Conservation (phyloP, 345 rosid genomes). For the Mangifera indica region DNA sequence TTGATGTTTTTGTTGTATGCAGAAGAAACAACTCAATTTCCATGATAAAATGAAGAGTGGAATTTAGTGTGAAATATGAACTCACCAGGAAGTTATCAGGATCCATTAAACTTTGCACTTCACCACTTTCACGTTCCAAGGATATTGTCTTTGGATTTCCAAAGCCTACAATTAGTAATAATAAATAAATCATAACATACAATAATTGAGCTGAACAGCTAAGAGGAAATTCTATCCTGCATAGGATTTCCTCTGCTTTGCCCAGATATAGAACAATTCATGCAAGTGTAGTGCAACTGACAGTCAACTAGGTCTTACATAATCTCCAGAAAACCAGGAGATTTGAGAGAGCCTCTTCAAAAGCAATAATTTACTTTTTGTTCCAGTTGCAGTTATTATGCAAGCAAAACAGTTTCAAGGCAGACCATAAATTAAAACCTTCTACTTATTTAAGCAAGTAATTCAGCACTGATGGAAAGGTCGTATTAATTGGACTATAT, state of each 20-base stretch:
- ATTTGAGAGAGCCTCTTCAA: not conserved
- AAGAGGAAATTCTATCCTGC: not conserved
- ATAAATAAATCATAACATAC: too few relatives aligned
- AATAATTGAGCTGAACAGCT: not conserved
- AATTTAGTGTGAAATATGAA: not conserved
- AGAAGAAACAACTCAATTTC: conserved; percentile 2
- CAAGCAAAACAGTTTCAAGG: not conserved
- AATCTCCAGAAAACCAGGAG: conserved; percentile 1
- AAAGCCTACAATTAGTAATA: conserved; percentile 37
- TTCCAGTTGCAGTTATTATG: not conserved
- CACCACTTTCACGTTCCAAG: conserved; percentile 32
- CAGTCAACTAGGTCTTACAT: not conserved
- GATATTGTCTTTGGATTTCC: conserved; percentile 50
- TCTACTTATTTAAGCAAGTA: too few relatives aligned
- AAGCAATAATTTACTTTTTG: not conserved
- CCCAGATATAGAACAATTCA: not conserved
- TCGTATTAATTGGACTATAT: not conserved
- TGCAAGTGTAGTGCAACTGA: not conserved
- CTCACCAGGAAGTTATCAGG: conserved; percentile 32
- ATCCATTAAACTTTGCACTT: conserved; percentile 28
- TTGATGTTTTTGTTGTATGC: conserved; percentile 3
- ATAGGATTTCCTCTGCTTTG: not conserved
- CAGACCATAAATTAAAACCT: not conserved
- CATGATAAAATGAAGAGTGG: not conserved
- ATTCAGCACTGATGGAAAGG: too few relatives aligned